These are phyloP conservation scores for Usnea hakonensis DNA, from an alignment of 495 filamentous ascomycete genomes.

Conservation along the genomic window DNA sequence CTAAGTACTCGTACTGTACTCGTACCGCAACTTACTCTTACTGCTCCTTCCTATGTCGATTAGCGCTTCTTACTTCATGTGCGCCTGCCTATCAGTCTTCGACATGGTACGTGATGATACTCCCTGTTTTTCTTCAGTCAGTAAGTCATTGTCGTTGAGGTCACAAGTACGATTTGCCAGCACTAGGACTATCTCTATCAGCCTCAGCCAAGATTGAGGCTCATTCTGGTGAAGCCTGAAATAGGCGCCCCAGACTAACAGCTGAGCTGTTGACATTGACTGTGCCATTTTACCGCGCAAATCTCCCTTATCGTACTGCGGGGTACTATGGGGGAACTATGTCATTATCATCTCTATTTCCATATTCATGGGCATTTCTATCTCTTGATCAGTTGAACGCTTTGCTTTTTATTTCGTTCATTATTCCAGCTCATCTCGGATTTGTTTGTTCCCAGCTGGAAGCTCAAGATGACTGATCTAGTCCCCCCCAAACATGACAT, in stretches of 20 bases:
- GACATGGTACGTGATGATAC: not conserved
- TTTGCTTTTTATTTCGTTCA: not conserved
- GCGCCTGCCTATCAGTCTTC: too few species aligned
- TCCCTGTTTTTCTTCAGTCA: not conserved
- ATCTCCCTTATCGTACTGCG: slow-evolving; percentile 10
- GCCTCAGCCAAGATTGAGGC: not conserved
- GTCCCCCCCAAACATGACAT: not conserved
- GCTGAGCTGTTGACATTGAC: not conserved
- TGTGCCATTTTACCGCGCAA: slow-evolving; percentile 1
- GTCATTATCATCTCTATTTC: not conserved
- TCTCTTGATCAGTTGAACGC: not conserved
- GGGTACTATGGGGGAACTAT: slow-evolving; percentile 4
- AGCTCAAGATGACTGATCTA: not conserved
- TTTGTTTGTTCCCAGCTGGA: not conserved
- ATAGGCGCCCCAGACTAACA: not conserved
- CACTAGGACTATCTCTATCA: not conserved
- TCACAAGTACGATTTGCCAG: not conserved
- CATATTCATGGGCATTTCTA: not conserved
- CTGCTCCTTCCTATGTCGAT: not conserved
- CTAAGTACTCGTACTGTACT: too few species aligned
- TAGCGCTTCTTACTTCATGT: not conserved
- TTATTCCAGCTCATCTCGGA: not conserved
- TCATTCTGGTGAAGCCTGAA: not conserved
- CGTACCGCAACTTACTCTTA: too few species aligned
- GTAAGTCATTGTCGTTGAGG: not conserved